phyloP scores from a whole-genome alignment of 1,284 basidiomycete genomes.

The Schizopora paradoxa region DNA sequence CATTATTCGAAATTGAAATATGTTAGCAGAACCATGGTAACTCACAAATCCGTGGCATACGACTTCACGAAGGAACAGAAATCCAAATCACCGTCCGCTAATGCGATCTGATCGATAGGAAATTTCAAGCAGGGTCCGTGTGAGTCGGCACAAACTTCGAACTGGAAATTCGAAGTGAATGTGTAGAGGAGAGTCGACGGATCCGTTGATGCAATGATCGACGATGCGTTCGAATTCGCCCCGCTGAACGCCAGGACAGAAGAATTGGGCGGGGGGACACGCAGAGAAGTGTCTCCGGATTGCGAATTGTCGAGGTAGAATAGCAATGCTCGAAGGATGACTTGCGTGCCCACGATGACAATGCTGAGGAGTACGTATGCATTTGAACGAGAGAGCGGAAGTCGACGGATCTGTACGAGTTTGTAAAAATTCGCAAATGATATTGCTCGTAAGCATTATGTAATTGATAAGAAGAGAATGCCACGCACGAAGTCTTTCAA shows the following conservation, averaged over 20 bases:
- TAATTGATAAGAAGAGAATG: not conserved
- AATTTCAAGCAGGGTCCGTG: not conserved
- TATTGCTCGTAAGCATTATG: too few relatives aligned
- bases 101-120: not conserved
- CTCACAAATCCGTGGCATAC: slow-evolving; percentile 8
- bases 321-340: slow-evolving; percentile 8
- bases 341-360: slow-evolving; percentile 6
- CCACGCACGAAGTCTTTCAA: slow-evolving; percentile 13
- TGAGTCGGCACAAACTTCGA: slow-evolving; percentile 5
- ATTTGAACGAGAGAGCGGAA: slow-evolving; percentile 7
- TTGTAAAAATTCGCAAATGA: not conserved
- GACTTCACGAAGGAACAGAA: slow-evolving; percentile 6
- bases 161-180: not conserved
- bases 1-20: not conserved
- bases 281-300: not conserved
- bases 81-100: not conserved
- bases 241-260: not conserved
- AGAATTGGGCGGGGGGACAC: not conserved
- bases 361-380: slow-evolving; percentile 11
- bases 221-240: not conserved
- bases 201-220: not conserved
- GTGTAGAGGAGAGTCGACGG: not conserved
- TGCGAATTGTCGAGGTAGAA: slow-evolving; percentile 7
- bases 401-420: slow-evolving; percentile 4
- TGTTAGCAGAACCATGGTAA: not conserved